Base-by-base conservation (phyloP, 805 yeast genomes). In the Candida sanyiensis region DNA sequence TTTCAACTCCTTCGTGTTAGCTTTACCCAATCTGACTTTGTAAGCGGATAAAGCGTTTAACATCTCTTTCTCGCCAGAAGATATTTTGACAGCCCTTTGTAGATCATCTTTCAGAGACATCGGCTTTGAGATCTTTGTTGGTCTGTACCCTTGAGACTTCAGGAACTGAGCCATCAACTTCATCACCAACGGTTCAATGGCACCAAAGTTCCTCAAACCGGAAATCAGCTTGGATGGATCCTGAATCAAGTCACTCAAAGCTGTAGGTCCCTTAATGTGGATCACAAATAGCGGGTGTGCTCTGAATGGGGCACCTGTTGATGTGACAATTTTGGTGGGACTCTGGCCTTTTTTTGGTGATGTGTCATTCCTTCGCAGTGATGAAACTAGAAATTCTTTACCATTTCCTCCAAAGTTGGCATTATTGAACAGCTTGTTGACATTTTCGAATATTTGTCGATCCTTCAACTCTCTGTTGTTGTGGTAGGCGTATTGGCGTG, bases 401-500 rank as follows among this genome's bases (percentile, higher is more conserved):
- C 39, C 41, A 5, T 13, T 6, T 10, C 36, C 37, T 38, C 56
- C 46, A 55, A 52, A 50, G 7, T 48, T 52, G 28, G 58, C 24
- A 37, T 46, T 34, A 9, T 30, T 25, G 39, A 66, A 64, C 6
- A 45, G 17, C 24, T 44, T 47, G 35, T 60, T 60, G 10, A 66
- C 44, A 0, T 19, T 34, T 15, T 43, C 47, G 2, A 31, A 20
- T 8, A 64, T 16, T 5, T 38, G 40, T 3, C 26, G 35, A 31
- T 40, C 38, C 19, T 29, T 35, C 11, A 48, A 40, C 38, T 31
- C 7, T 18, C 70, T 57, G 3, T 64, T 64, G 51, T 78, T 75
- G 17, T 73, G 46, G 37, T 63, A 70, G 2, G 75, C 47, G 36
- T 62, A 67, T 46, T 77, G 83, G 40, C 63, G 60, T 1, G 48